Evolutionary conservation across 805 yeast genomes (phyloP).

Genomic region (Teunomyces tritomae): DNA sequence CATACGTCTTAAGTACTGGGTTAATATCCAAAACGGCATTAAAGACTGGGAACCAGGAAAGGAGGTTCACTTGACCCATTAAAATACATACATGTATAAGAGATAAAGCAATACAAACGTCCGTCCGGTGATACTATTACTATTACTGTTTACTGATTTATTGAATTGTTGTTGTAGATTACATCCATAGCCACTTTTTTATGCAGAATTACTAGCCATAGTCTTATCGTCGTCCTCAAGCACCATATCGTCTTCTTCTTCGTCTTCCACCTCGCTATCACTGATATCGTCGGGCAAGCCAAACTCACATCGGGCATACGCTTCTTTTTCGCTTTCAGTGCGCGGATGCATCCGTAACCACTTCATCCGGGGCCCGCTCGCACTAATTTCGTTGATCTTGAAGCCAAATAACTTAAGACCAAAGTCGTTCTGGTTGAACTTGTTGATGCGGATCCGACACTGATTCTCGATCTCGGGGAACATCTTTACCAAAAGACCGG

Average conservation of each 20-base stretch:
- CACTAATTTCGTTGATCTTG: conserved; percentile 67
- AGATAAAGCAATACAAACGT: no score
- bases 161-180: background rate
- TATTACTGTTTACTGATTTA: no score
- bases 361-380: conserved; percentile 89
- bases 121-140: no score
- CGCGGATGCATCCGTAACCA: conserved; percentile 86
- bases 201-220: conserved; percentile 37
- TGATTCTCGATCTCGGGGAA: conserved; percentile 87
- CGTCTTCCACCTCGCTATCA: conserved; percentile 26
- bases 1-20: conserved; percentile 79
- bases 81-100: conserved; percentile 7
- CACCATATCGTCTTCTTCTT: conserved; percentile 22
- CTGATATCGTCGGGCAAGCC: conserved; percentile 40
- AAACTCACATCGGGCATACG: conserved; percentile 64
- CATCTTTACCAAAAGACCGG: conserved; percentile 86
- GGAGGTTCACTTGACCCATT: conserved; percentile 64
- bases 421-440: conserved; percentile 50
- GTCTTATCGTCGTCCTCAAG: conserved; percentile 38
- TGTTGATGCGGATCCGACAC: conserved; percentile 52
- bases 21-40: conserved; percentile 68
- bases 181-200: background rate
- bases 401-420: conserved; percentile 87
- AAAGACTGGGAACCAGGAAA: conserved; percentile 77
- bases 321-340: conserved; percentile 57